Conservation (phyloP, 139 green algal genomes). For the Chlorella sp. region DNA sequence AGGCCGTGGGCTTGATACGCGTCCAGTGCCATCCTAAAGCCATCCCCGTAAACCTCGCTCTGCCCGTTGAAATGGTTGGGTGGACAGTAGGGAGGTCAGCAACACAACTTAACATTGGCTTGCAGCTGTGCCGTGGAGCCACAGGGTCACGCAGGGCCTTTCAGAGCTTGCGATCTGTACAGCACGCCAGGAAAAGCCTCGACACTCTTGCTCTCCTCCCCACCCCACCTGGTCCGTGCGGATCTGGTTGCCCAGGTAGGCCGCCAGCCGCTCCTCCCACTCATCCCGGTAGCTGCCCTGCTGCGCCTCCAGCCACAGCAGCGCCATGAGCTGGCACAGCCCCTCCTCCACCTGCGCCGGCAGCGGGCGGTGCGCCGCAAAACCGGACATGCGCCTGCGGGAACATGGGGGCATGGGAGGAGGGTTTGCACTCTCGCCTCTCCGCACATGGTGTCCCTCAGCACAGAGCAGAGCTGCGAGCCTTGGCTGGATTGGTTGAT, state of each 20-base stretch:
- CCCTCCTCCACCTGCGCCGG: slow-evolving; percentile 87
- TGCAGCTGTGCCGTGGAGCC: too few relatives aligned
- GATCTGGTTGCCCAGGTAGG: slow-evolving; percentile 87
- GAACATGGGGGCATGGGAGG: too few relatives aligned
- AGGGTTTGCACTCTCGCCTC: too few relatives aligned
- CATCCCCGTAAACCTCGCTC: slow-evolving; percentile 78
- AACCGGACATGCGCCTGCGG: too few relatives aligned
- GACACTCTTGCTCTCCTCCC: too few relatives aligned
- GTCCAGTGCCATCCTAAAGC: slow-evolving; percentile 83
- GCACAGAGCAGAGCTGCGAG: too few relatives aligned
- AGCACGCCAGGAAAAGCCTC: too few relatives aligned
- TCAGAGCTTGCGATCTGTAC: too few relatives aligned
- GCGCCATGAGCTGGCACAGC: slow-evolving; percentile 93
- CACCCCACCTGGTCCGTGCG: slow-evolving; percentile 61
- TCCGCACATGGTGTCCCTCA: too few relatives aligned
- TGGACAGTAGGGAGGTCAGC: too few relatives aligned
- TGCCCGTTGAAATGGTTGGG: background rate
- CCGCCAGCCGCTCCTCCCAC: slow-evolving; percentile 69
- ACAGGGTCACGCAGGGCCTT: background rate
- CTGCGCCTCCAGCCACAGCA: slow-evolving; percentile 89
- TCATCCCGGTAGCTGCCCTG: slow-evolving; percentile 9
- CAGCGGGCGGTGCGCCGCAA: slow-evolving; percentile 39
- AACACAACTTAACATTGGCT: too few relatives aligned
- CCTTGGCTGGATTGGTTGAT: too few relatives aligned
- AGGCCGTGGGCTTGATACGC: slow-evolving; percentile 76